phyloP scores from a whole-genome alignment of 2,329 filamentous ascomycete species.

The Colletotrichum noveboracense region DNA sequence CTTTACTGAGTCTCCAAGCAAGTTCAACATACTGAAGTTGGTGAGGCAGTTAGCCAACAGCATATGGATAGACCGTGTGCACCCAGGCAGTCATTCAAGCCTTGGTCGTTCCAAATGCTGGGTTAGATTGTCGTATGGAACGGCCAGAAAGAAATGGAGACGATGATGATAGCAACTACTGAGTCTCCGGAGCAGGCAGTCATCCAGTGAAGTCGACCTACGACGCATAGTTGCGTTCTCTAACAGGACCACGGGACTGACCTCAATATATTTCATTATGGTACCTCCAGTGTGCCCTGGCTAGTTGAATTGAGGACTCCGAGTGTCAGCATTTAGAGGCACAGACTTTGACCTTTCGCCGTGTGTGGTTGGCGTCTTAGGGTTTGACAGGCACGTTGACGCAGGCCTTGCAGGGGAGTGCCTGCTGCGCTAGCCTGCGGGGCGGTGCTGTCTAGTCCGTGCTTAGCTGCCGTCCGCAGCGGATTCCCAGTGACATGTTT shows the following conservation, averaged over 20 bases:
- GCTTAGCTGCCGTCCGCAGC: constrained; percentile 2
- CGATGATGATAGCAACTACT: background rate
- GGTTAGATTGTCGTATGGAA: background rate
- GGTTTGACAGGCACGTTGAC: background rate
- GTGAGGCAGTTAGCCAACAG: background rate
- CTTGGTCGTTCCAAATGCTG: background rate
- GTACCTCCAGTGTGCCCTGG: background rate
- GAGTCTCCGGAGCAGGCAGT: background rate
- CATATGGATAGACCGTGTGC: background rate
- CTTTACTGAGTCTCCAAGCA: background rate
- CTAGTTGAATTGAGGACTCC: background rate
- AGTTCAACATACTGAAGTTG: background rate
- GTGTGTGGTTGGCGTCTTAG: background rate
- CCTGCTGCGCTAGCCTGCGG: background rate
- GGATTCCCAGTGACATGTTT: background rate
- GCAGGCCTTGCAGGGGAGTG: background rate
- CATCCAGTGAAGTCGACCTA: background rate
- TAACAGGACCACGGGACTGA: background rate
- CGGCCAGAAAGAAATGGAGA: background rate
- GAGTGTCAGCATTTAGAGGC: background rate
- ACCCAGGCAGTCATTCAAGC: background rate
- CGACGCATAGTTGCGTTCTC: background rate
- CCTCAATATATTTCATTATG: background rate
- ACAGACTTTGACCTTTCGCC: background rate
- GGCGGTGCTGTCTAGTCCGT: background rate